phyloP scores from a whole-genome alignment of 2,329 filamentous ascomycete species.

The Cadophora malorum region DNA sequence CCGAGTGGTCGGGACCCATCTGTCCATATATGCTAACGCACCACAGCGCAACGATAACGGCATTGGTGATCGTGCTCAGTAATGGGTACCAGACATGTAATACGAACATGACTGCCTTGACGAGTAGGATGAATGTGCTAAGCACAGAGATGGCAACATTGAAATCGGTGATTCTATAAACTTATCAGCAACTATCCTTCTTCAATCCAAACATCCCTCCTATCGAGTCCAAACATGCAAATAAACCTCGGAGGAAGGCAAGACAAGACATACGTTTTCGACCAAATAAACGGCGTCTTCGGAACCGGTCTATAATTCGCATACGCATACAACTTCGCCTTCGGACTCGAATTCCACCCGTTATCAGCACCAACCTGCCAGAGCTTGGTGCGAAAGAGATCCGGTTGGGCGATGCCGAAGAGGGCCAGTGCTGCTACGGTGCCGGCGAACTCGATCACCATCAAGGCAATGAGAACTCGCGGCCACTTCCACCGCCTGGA shows the following conservation, averaged over 20 bases:
- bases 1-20: constrained; percentile 74
- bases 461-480: constrained; percentile 56
- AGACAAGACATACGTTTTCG: constrained; percentile 63
- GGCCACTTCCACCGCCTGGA: constrained; percentile 54
- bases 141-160: constrained; percentile 80
- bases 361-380: constrained; percentile 76
- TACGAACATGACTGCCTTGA: constrained; percentile 72
- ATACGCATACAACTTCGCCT: constrained; percentile 72
- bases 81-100: constrained; percentile 75
- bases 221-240: background rate
- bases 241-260: background rate
- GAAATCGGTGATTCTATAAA: constrained; percentile 73
- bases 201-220: background rate
- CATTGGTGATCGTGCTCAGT: constrained; percentile 64
- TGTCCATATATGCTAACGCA: constrained; percentile 72
- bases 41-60: constrained; percentile 66
- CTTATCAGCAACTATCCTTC: constrained; percentile 25
- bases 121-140: constrained; percentile 76
- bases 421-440: constrained; percentile 71
- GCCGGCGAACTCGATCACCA: constrained; percentile 69
- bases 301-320: constrained; percentile 72
- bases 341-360: constrained; percentile 77
- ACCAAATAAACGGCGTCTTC: constrained; percentile 74
- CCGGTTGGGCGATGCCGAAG: constrained; percentile 75
- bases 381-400: constrained; percentile 73